Evolutionary conservation across 352 stramenopile species (phyloP), one percentile per base, ranked within the genome.

Genomic region (Phytophthora megakarya): DNA sequence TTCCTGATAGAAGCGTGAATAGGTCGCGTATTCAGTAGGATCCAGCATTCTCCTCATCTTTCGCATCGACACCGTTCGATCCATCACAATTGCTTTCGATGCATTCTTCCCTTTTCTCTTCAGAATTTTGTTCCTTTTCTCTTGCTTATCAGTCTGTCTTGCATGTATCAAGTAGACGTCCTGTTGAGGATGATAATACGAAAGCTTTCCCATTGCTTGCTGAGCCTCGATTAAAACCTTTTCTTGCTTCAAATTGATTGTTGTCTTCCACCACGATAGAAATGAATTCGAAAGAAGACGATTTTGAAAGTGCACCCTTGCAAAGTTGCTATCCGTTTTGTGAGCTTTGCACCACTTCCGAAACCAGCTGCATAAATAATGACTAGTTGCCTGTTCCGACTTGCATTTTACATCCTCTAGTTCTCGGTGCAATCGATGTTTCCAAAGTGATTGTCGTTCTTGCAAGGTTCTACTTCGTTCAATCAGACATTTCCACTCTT

Each of bases 181-280:
- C n/a, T 78, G 72, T 15, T 74, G 33, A 23, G 65, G 47, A 3
- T 78, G 61, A 59, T 87, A 76, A 35, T 70, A 75, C 0, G 73
- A 80, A n/a, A 83, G 61, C 8, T 59, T 74, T 10, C 55, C 55
- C 18, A 80, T 69, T 10, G 61, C 40, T 38, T 73, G 54, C 25
- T 80, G 70, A 12, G 78, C 74, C 16, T 78, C 67, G 8, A 61
- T 5, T n/a, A 87, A 49, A 4, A 89, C 49, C 22, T 65, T 59
- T 38, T 87, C 80, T 60, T 89, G 80, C 50, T 87, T 89, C 1
- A 38, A 38, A 40, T 87, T 70, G 10, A 86, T 66, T 1, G 72
- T 73, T 35, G 67, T 40, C 13, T 70, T 77, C 80, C 80, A 85
- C 78, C 78, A 87, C 18, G 21, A 51, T 3, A 61, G 2, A 0